These are phyloP conservation scores for Yueomyces sinensis DNA, from an alignment of 805 yeast species.

Conservation along the genomic window DNA sequence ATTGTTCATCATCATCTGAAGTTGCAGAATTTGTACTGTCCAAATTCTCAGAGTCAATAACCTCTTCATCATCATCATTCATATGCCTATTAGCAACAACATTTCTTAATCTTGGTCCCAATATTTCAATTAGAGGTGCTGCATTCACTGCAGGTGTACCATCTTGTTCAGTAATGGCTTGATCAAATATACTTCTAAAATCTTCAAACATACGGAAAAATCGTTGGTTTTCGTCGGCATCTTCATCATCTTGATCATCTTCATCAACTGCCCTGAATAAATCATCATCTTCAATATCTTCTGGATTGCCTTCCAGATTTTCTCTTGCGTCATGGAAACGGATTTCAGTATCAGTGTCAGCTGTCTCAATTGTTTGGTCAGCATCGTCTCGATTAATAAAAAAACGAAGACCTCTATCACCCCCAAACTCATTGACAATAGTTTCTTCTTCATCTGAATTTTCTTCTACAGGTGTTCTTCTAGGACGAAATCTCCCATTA, in stretches of 20 bases:
- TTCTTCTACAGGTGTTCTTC: constrained; percentile 7
- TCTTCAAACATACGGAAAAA: constrained; percentile 2
- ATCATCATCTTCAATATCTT: background rate
- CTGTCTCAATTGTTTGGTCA: background rate
- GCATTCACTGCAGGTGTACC: constrained; percentile 3
- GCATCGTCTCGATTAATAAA: background rate
- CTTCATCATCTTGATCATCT: constrained; percentile 3
- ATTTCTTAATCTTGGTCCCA: constrained; percentile 4
- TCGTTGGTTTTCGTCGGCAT: constrained; percentile 9
- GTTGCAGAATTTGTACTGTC: constrained; percentile 2
- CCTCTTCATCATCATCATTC: constrained; percentile 11
- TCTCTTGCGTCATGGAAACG: background rate
- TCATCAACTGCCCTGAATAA: constrained; percentile 1
- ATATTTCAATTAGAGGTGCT: constrained; percentile 6
- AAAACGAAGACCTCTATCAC: background rate
- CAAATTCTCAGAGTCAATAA: constrained; percentile 7
- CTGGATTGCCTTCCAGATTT: background rate
- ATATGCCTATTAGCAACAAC: background rate
- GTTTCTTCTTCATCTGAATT: constrained; percentile 8
- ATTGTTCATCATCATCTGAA: background rate
- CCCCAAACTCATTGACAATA: background rate
- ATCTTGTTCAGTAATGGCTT: background rate
- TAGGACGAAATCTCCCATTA: constrained; percentile 10
- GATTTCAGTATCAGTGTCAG: background rate
- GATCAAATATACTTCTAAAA: background rate